phyloP scores from a whole-genome alignment of 139 green algal species.

The Desmodesmus armatus region DNA sequence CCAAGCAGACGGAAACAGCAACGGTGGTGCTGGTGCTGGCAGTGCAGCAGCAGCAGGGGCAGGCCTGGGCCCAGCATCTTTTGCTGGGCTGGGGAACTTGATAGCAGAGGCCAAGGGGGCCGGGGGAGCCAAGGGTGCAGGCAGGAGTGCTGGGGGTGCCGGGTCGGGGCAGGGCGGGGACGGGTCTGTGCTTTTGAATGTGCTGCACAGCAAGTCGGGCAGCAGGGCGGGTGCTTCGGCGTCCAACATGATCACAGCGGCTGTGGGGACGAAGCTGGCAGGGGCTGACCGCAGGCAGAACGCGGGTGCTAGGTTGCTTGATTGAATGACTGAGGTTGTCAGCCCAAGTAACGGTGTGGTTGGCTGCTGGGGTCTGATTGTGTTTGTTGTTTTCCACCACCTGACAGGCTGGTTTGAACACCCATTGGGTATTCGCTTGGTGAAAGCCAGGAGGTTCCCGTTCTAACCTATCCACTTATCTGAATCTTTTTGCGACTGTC shows the following conservation, averaged over 20 bases:
- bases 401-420: no score
- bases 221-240: not conserved
- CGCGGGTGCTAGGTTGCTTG: no score
- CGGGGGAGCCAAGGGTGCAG: not conserved
- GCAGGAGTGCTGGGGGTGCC: no score
- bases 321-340: no score
- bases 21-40: not conserved
- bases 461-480: no score
- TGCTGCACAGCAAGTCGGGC: constrained; percentile 21
- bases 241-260: not conserved
- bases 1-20: not conserved
- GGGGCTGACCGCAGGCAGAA: not conserved
- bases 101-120: constrained; percentile 21
- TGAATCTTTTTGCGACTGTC: no score
- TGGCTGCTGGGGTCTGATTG: no score
- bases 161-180: not conserved
- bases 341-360: no score
- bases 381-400: no score
- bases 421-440: no score
- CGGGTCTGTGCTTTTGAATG: not conserved
- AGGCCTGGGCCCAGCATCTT: constrained; percentile 13
- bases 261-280: constrained; percentile 30
- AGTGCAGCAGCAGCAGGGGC: not conserved
- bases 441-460: no score
- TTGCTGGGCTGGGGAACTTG: constrained; percentile 39